A percentile compares a stretch with the other conserved stretches of the same genome.
Evolutionary conservation across 768 basidiomycete species (phyloP).

Genomic region (Russula sp.): DNA sequence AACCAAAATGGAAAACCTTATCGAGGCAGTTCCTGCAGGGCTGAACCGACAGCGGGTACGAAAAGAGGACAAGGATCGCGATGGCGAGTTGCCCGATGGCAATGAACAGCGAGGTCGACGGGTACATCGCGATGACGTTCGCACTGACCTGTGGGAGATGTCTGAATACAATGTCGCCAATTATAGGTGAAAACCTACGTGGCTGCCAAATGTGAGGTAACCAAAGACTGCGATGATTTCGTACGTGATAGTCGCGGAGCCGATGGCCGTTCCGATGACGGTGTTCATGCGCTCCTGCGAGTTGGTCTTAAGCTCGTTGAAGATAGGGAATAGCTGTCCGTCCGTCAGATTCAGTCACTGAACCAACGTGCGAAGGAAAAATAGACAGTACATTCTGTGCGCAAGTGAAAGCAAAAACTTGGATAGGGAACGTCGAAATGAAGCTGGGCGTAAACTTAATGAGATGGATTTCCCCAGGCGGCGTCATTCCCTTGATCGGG

Average conservation of each 20-base stretch:
- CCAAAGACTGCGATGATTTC: conserved; percentile 86
- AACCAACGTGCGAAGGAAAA: not conserved
- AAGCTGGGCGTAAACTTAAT: conserved; percentile 75
- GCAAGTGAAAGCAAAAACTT: conserved; percentile 90
- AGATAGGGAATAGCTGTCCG: conserved; percentile 81
- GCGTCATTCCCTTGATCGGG: conserved; percentile 58
- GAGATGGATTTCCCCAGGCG: conserved; percentile 60
- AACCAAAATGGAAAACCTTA: conserved; percentile 65
- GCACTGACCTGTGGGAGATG: conserved; percentile 57
- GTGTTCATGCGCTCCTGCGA: conserved; percentile 79
- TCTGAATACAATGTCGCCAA: not conserved
- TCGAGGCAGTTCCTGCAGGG: conserved; percentile 90
- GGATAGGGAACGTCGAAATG: conserved; percentile 84
- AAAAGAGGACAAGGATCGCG: conserved; percentile 82
- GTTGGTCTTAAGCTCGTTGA: conserved; percentile 83
- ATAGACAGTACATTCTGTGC: conserved; percentile 71
- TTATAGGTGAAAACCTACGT: conserved; percentile 38
- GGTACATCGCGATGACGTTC: conserved; percentile 95
- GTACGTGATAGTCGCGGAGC: conserved; percentile 75
- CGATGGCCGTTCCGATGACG: conserved; percentile 85
- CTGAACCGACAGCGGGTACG: conserved; percentile 91
- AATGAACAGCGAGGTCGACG: conserved; percentile 84
- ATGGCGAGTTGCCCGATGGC: conserved; percentile 92
- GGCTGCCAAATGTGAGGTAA: conserved; percentile 89
- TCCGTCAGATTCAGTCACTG: conserved; percentile 4